Evolutionary conservation across 495 filamentous ascomycete genomes (phyloP).

Genomic region (Hypoxylon crocopeplum): DNA sequence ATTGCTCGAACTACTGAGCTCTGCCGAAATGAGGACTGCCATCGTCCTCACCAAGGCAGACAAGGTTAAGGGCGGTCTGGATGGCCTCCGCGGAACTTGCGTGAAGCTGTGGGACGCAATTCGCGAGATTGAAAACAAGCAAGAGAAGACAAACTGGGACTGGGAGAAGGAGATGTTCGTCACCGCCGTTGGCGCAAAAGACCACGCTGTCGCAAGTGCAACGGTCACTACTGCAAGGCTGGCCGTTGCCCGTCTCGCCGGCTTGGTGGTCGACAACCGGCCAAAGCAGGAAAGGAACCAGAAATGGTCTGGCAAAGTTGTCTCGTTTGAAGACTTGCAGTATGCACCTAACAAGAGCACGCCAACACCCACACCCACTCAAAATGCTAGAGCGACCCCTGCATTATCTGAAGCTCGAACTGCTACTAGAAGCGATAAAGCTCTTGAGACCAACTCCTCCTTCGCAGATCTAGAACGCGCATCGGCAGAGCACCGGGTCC

Average conservation of each 20-base stretch:
- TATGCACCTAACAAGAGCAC: conserved; percentile 9
- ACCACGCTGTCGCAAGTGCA: conserved; percentile 27
- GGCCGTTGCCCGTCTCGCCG: conserved; percentile 50
- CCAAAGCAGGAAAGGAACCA: conserved; percentile 22
- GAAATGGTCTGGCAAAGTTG: conserved; percentile 36
- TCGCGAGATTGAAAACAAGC: conserved; percentile 40
- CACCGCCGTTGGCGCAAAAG: conserved; percentile 52
- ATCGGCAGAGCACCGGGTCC: neutral
- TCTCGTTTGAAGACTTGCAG: conserved; percentile 39
- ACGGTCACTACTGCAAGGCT: conserved; percentile 44
- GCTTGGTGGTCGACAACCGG: conserved; percentile 40
- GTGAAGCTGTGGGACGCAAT: conserved; percentile 46
- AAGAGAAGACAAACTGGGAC: conserved; percentile 45
- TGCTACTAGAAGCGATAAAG: neutral
- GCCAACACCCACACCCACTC: neutral
- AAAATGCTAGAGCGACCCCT: neutral
- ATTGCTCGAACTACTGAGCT: conserved; percentile 68
- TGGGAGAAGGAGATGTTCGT: conserved; percentile 58
- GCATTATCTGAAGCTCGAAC: neutral
- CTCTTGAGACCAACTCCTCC: neutral
- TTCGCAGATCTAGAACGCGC: conserved; percentile 24
- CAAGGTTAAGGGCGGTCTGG: conserved; percentile 43
- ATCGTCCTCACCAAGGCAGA: conserved; percentile 88
- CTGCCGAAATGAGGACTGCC: conserved; percentile 71
- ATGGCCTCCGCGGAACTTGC: conserved; percentile 46